Evolutionary conservation across 1,139 yeast genomes (phyloP), one percentile per base, ranked within the genome.

Genomic region (Magnusiomyces paraingens): DNA sequence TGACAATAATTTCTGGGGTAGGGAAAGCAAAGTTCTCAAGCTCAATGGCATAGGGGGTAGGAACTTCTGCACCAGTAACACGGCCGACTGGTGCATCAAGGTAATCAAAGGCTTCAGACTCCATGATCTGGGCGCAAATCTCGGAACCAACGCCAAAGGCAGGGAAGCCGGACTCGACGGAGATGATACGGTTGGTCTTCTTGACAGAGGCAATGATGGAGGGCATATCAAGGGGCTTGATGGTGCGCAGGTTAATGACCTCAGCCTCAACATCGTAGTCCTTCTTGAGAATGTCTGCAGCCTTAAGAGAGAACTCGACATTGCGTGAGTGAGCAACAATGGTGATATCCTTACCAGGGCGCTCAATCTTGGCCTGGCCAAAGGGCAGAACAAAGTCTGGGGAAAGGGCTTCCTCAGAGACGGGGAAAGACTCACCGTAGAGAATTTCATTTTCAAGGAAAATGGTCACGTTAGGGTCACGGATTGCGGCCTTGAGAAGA

Each of bases 21-120:
- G 99, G 99, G 96, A 94, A 93, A 56, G 99, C 97, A 71, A 93
- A 88, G 76, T 87, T 95, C 81, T 94, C 99, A 71, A 94, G 82
- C 76, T 86, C 94, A 74, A 84, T 82, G 64, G 97, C 96, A 72
- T 94, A 94, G 62, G 99, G 99, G 64, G 99, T 94, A 71, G 99
- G 99, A 41, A 91, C 97, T 77, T 94, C 99, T 70, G 98, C 95
- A 73, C 99, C 99, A 58, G 99, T 94, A 67, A 91, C 94, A 80
- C 99, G 89, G 77, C 86, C 95, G 63, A 93, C 93, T 64, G 99
- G 99, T 60, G 99, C 96, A 74, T 94, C 99, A 73, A 94, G 83
- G 81, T 90, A 88, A 76, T 94, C 99, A 65, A 93, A 93, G 55
- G 96, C 98, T 74, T 91, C 98, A 55, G 95, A 83, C 78, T 94